Conservation (phyloP, 2,329 filamentous ascomycete genomes). For the Ascochyta viciae-villosae region DNA sequence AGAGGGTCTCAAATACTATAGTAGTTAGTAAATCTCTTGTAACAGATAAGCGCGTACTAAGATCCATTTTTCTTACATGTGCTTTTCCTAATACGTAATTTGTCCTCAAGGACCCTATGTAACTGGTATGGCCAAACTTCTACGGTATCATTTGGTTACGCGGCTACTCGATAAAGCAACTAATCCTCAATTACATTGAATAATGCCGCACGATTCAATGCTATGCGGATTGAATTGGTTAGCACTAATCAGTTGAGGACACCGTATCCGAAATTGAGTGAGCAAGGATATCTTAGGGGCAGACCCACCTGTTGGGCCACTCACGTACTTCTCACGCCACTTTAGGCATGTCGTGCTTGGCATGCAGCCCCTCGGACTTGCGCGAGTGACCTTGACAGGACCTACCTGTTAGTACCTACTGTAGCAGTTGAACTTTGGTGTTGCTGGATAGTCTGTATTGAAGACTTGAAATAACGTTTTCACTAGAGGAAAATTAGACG, state of each 20-base stretch:
- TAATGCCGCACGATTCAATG: conserved; percentile 4
- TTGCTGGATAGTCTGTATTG: conserved; percentile 10
- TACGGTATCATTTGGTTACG: conserved; percentile 8
- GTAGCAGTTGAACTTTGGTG: conserved; percentile 11
- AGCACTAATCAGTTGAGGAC: conserved; percentile 3
- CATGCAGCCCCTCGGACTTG: conserved; percentile 8
- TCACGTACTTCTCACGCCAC: conserved; percentile 11
- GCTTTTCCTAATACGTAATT: conserved; percentile 11
- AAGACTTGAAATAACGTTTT: conserved; percentile 7
- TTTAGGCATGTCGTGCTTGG: conserved; percentile 12
- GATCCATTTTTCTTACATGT: conserved; percentile 9
- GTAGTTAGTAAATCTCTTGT: conserved; percentile 16
- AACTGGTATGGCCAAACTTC: conserved; percentile 9
- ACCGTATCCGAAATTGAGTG: conserved; percentile 8
- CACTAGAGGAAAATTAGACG: conserved; percentile 3
- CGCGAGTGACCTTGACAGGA: conserved; percentile 10
- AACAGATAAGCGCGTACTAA: conserved; percentile 15
- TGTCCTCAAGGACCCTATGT: conserved; percentile 9
- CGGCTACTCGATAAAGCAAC: conserved; percentile 10
- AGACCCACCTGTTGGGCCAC: conserved; percentile 8
- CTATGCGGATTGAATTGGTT: conserved; percentile 4
- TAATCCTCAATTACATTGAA: conserved; percentile 3
- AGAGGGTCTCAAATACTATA: conserved; percentile 5
- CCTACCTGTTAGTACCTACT: conserved; percentile 6
- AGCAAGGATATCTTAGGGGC: conserved; percentile 15